Percentiles rank a stretch among this genome's conserved stretches.
Evolutionary conservation across 495 filamentous ascomycete genomes (phyloP).

Genomic region (Aspergillus diversus): DNA sequence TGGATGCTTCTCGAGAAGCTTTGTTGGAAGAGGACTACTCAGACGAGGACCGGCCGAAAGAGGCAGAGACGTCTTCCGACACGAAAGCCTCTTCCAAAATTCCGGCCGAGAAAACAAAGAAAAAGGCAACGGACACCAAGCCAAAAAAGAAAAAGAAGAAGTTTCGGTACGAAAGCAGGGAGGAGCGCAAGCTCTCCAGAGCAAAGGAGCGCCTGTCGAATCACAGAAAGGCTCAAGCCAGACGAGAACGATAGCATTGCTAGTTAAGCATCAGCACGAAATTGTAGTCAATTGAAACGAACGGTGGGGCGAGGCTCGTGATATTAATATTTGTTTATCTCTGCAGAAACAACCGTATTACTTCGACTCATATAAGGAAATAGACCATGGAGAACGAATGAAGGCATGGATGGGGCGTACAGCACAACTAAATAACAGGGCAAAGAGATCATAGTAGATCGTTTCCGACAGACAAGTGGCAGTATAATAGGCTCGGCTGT

Average conservation of each 20-base stretch:
- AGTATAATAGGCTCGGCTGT: slow-evolving; percentile 30
- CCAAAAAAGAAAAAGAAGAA: slow-evolving; percentile 82
- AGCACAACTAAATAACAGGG: slow-evolving; percentile 23
- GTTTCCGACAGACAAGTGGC: slow-evolving; percentile 30
- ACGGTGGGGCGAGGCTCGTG: too few relatives aligned
- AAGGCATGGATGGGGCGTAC: not conserved
- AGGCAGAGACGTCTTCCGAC: slow-evolving; percentile 34
- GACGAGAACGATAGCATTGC: slow-evolving; percentile 38
- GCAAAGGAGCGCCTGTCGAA: slow-evolving; percentile 70
- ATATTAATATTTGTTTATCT: too few relatives aligned
- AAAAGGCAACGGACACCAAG: slow-evolving; percentile 53
- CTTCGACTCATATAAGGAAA: not conserved
- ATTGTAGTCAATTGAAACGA: too few relatives aligned
- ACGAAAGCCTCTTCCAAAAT: slow-evolving; percentile 32
- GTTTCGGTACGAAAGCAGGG: slow-evolving; percentile 89
- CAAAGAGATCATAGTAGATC: slow-evolving; percentile 27
- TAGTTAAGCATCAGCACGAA: too few relatives aligned
- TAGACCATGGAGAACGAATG: slow-evolving; percentile 6
- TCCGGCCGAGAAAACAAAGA: slow-evolving; percentile 48
- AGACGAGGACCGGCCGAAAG: slow-evolving; percentile 42
- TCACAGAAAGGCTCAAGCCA: slow-evolving; percentile 48
- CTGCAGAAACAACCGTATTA: too few relatives aligned
- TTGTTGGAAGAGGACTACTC: slow-evolving; percentile 55
- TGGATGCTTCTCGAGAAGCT: slow-evolving; percentile 76
- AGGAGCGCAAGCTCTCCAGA: slow-evolving; percentile 68